phyloP scores from a whole-genome alignment of 495 filamentous ascomycete genomes.

The Staphylotrichum tortipilum region DNA sequence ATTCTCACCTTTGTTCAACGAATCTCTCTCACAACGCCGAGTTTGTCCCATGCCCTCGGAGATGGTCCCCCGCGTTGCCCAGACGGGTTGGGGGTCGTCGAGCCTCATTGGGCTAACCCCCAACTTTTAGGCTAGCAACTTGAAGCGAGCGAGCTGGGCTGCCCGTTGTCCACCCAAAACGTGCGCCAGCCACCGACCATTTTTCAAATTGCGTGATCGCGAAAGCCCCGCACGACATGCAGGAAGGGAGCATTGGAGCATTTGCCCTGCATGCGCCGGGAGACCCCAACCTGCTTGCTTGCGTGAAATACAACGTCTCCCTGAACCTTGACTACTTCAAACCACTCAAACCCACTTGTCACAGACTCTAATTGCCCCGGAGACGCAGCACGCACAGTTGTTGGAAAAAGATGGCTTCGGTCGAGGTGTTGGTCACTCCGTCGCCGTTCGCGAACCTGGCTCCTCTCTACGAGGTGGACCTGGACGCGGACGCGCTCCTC shows the following conservation, averaged over 20 bases:
- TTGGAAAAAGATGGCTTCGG: conserved; percentile 14
- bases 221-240: conserved; percentile 14
- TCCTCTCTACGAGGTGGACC: conserved; percentile 25
- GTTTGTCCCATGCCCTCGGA: no score
- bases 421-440: conserved; percentile 14
- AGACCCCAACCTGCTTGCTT: no score
- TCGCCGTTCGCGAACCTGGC: conserved; percentile 24
- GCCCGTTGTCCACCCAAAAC: neutral
- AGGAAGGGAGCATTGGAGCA: no score
- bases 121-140: no score
- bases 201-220: conserved; percentile 13
- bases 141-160: neutral
- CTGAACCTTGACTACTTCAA: no score
- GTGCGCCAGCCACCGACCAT: neutral
- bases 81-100: neutral
- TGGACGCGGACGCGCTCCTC: conserved; percentile 24
- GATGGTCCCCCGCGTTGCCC: no score
- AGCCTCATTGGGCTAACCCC: conserved; percentile 1
- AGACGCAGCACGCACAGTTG: neutral
- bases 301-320: neutral
- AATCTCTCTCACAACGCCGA: no score
- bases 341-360: no score
- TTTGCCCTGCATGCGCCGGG: no score
- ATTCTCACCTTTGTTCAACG: neutral
- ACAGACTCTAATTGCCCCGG: neutral